Base-by-base conservation (phyloP, 352 stramenopile genomes). In the Globisporangium nodosum region DNA sequence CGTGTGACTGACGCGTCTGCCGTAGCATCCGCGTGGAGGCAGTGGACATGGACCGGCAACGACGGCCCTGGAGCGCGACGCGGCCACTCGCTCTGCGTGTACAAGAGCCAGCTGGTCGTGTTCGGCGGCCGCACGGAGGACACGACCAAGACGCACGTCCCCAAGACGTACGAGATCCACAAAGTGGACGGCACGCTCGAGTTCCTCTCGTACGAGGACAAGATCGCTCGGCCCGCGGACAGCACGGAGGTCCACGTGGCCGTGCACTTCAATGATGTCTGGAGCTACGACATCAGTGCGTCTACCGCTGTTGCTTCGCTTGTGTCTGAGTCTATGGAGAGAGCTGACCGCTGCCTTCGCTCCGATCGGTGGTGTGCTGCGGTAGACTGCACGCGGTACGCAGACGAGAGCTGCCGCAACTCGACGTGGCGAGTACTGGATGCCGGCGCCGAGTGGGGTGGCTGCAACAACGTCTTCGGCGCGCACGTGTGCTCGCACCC, bases 261-360 rank as follows among this genome's bases (percentile, higher is more conserved):
- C 15, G 75, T 96, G 37, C 96, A 91, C 35, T 97, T 96, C 76
- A 99, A 99, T 61, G 96, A 99, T 66, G 76, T 98, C 37, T 99
- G 96, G 95, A 85, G 83, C 62, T 98, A 98, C 72, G 85, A 98
- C 53, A 88, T 97, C 20, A 92, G 85, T 90, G 54, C 43, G 62
- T 56, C n/a, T 35, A 6, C 3, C 15, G 40, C 1, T 7, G 43
- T 21, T 13, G 4, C 2, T 6, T 3, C 12, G 18, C 20, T 9
- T 13, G 43, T 2, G 5, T 49, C 9, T 1, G 40, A 20, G 40
- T 47, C n/a, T 2, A 24, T 49, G 13, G 5, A 7, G 18, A 15
- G 43, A 27, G 11, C 18, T 49, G n/a, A 24, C 18, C 6, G 2
- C 18, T 49, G 31, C 18, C 13, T 18, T 13, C 30, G 15, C 16